A percentile compares a stretch with the other conserved stretches of the same genome.
These are phyloP conservation scores for Hypoxylon rubiginosum DNA, from an alignment of 2,329 filamentous ascomycete species.

Conservation along the genomic window DNA sequence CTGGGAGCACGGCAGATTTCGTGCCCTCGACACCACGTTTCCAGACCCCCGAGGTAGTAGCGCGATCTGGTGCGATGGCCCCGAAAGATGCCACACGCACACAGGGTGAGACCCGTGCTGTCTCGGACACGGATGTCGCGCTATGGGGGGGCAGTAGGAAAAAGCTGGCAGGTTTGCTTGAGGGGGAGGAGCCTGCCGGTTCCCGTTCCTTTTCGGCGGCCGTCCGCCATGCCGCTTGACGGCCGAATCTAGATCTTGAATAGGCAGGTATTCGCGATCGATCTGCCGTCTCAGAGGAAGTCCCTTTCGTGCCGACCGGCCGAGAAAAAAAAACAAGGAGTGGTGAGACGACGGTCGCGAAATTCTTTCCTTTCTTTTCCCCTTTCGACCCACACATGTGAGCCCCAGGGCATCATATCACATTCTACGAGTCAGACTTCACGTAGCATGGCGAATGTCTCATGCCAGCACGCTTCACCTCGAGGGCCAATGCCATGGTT, in stretches of 20 bases:
- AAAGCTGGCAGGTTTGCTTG: slow-evolving; percentile 30
- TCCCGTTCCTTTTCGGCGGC: slow-evolving; percentile 34
- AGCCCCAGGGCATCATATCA: slow-evolving; percentile 10
- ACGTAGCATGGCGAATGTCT: slow-evolving; percentile 28
- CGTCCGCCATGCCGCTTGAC: slow-evolving; percentile 41
- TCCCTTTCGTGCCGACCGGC: slow-evolving; percentile 26
- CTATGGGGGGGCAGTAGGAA: slow-evolving; percentile 1
- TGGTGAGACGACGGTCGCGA: slow-evolving; percentile 8
- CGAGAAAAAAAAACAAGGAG: not conserved
- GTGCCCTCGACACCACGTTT: slow-evolving; percentile 40
- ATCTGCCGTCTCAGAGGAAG: slow-evolving; percentile 1
- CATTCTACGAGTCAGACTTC: slow-evolving; percentile 18
- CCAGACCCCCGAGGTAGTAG: slow-evolving; percentile 38
- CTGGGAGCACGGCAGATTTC: slow-evolving; percentile 30
- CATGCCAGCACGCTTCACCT: slow-evolving; percentile 20
- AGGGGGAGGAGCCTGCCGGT: slow-evolving; percentile 31
- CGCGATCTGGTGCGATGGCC: slow-evolving; percentile 37
- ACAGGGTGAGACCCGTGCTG: slow-evolving; percentile 37
- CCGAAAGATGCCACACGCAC: slow-evolving; percentile 24
- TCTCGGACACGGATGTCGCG: slow-evolving; percentile 39
- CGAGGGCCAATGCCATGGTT: slow-evolving; percentile 16
- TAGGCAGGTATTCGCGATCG: slow-evolving; percentile 48
- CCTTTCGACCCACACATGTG: slow-evolving; percentile 1
- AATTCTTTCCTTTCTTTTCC: slow-evolving; percentile 1
- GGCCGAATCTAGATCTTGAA: slow-evolving; percentile 47